Evolutionary conservation across 2,329 filamentous ascomycete genomes (phyloP).

Genomic region (Aspergillus sp.): DNA sequence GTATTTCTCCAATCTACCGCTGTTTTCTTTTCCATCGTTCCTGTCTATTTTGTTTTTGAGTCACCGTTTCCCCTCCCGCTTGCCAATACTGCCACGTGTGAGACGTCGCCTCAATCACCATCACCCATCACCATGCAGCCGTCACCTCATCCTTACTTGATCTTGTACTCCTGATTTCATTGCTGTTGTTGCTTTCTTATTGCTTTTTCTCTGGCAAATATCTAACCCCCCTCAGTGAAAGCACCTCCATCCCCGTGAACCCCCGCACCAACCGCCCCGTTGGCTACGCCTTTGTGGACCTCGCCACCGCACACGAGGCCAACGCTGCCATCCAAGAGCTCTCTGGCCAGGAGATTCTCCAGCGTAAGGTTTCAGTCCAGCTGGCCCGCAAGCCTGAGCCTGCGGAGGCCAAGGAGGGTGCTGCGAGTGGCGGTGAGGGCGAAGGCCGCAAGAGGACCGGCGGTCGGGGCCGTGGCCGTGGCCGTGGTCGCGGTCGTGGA

Average conservation of each 20-base stretch:
- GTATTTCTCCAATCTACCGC: conserved; percentile 36
- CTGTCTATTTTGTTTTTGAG: conserved; percentile 3
- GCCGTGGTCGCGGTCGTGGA: conserved; percentile 60
- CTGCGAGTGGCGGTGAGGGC: conserved; percentile 66
- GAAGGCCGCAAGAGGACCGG: conserved; percentile 56
- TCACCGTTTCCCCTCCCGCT: not conserved
- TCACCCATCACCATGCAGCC: not conserved
- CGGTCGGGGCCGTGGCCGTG: conserved; percentile 56
- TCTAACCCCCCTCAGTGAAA: conserved; percentile 63
- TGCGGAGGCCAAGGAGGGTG: conserved; percentile 69
- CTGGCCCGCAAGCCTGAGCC: conserved; percentile 95
- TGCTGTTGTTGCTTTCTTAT: not conserved
- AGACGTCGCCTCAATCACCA: not conserved
- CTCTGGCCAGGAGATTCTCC: conserved; percentile 93
- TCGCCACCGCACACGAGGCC: conserved; percentile 88
- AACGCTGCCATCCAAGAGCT: conserved; percentile 93
- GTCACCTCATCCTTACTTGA: not conserved
- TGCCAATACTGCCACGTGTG: conserved; percentile 2
- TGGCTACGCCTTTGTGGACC: conserved; percentile 97
- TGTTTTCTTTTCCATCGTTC: not conserved
- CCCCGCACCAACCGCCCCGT: conserved; percentile 97
- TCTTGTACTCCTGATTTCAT: no score
- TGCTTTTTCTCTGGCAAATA: not conserved
- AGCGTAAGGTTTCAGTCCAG: conserved; percentile 98
- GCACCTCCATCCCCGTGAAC: conserved; percentile 98